Percentiles rank a stretch among this genome's conserved stretches.
These are phyloP conservation scores for Candida adriatica DNA, from an alignment of 805 yeast genomes.

Conservation along the genomic window DNA sequence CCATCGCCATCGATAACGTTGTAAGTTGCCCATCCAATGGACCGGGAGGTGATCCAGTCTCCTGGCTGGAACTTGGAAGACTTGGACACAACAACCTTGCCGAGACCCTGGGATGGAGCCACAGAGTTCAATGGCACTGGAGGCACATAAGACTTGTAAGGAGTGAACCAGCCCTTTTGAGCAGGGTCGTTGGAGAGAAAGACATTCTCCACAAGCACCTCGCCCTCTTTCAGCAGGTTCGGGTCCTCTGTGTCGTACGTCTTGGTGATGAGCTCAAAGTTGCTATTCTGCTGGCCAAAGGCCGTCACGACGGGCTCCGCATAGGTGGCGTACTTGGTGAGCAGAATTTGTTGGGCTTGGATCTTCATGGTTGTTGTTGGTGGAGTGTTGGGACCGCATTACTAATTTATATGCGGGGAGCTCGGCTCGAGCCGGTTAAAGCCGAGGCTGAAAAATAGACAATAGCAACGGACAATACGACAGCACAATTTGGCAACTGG, in stretches of 20 bases:
- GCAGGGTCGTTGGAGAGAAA: conserved; percentile 57
- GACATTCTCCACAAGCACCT: conserved; percentile 37
- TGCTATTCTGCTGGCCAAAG: too few species aligned
- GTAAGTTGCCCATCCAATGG: conserved; percentile 44
- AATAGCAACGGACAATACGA: too few species aligned
- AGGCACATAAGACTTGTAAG: conserved; percentile 25
- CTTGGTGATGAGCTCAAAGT: conserved; percentile 22
- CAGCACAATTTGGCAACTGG: too few species aligned
- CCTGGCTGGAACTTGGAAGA: conserved; percentile 35
- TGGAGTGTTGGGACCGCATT: too few species aligned
- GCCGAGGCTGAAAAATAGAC: too few species aligned
- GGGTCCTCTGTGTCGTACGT: conserved; percentile 18
- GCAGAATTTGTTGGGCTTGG: too few species aligned
- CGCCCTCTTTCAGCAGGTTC: conserved; percentile 29
- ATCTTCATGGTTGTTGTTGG: too few species aligned
- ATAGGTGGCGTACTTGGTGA: too few species aligned
- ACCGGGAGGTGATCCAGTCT: conserved; percentile 35
- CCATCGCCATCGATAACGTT: conserved; percentile 24
- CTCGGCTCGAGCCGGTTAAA: too few species aligned
- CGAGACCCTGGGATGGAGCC: conserved; percentile 47
- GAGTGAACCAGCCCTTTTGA: conserved; percentile 49
- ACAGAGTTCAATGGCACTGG: conserved; percentile 34
- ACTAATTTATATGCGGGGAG: too few species aligned
- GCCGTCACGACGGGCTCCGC: too few species aligned
- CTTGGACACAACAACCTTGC: conserved; percentile 43